Evolutionary conservation across 73 alveolate genomes (phyloP), one percentile per base, ranked within the genome.

Genomic region (Halteria grandinella): DNA sequence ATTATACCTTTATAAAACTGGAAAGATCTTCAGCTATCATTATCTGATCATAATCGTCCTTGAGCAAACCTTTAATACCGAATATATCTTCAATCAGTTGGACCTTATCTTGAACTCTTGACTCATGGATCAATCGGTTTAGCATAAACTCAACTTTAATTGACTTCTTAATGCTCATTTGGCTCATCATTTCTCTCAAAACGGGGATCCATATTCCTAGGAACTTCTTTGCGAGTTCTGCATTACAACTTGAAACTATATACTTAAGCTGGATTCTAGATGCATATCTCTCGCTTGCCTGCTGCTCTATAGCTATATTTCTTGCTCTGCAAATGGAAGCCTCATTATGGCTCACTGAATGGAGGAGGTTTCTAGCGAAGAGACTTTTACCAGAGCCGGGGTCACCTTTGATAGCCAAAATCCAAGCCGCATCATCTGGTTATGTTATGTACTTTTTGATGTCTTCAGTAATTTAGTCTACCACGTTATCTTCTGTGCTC

Each of bases 131-230:
- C 3, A 62, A 15, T 12, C 11, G 1, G 40, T 62, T 62, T 4
- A 62, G 27, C 23, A 62, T 39, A 44, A 11, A 17, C 20, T 62
- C 78, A 15, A n/a, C n/a, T n/a, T n/a, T n/a, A n/a, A n/a, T n/a
- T n/a, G n/a, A n/a, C n/a, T n/a, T n/a, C n/a, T n/a, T n/a, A n/a
- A n/a, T n/a, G n/a, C n/a, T n/a, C n/a, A n/a, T n/a, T n/a, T n/a
- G n/a, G n/a, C n/a, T n/a, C 20, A 62, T 5, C 40, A 62, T 62
- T 15, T 62, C 78, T 39, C 62, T 62, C 24, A 62, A 21, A 39
- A 62, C 43, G 6, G 78, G 78, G 8, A 62, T 41, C 78, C 78
- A 62, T 8, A 62, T 41, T 11, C 78, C 78, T 4, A 62, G 32
- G 40, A 62, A 62, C 25, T 41, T 40, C 50, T 17, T 41, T 27